Evolutionary conservation across 1,139 yeast genomes (phyloP).

Genomic region (Debaryomyces singareniensis): DNA sequence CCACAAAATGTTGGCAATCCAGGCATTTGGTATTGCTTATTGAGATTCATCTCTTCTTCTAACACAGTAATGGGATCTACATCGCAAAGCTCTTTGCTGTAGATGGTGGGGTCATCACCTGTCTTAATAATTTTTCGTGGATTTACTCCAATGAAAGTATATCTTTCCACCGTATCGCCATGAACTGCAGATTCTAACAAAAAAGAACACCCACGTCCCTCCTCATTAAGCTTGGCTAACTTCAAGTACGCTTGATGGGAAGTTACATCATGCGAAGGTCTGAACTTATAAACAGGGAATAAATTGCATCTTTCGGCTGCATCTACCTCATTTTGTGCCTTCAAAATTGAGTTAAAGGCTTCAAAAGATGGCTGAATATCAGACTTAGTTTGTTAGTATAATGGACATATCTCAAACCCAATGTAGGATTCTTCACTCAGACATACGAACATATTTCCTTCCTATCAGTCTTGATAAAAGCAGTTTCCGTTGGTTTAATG

Average conservation of each 20-base stretch:
- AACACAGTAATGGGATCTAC: slow-evolving; percentile 75
- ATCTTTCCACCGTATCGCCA: slow-evolving; percentile 85
- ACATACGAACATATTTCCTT: too few relatives aligned
- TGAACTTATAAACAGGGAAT: slow-evolving; percentile 73
- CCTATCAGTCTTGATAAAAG: too few relatives aligned
- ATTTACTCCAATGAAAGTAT: slow-evolving; percentile 80
- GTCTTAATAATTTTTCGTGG: slow-evolving; percentile 81
- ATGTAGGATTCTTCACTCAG: too few relatives aligned
- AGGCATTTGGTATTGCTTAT: slow-evolving; percentile 67
- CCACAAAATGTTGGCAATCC: slow-evolving; percentile 85
- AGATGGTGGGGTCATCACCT: slow-evolving; percentile 42
- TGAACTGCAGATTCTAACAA: slow-evolving; percentile 82
- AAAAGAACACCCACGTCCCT: slow-evolving; percentile 61
- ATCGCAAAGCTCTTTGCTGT: slow-evolving; percentile 28
- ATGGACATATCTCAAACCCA: too few relatives aligned
- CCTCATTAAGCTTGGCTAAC: slow-evolving; percentile 64
- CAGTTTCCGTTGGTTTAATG: neutral
- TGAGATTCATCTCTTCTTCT: slow-evolving; percentile 62
- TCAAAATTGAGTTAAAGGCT: slow-evolving; percentile 39
- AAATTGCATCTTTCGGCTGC: slow-evolving; percentile 41
- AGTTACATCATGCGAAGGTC: slow-evolving; percentile 71
- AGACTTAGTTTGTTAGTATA: slow-evolving; percentile 12
- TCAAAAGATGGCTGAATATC: slow-evolving; percentile 59
- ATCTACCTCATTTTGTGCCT: slow-evolving; percentile 25
- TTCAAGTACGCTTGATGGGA: slow-evolving; percentile 88